Base-by-base conservation (phyloP, 768 basidiomycete species). In the Kwoniella heveanensis region DNA sequence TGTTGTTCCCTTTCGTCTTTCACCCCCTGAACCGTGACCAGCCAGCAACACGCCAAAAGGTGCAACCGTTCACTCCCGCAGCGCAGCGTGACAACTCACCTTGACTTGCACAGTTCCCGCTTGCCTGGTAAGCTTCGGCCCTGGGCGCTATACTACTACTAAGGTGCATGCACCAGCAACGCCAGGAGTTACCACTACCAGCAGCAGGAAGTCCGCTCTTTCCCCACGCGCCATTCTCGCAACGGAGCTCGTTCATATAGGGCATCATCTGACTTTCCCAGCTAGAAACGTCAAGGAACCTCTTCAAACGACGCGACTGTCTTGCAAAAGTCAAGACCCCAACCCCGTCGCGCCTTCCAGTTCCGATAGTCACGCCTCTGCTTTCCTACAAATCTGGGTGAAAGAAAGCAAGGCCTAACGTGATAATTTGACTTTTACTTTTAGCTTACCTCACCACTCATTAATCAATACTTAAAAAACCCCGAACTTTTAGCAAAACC, bases 241-340 rank as follows among this genome's bases (percentile, higher is more conserved):
- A 44, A 17, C 39, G 6, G 39, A 44, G 8, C 39, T 44, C 17
- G 39, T 44, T 19, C 19, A 44, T 8, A 44, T 17, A n/a, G n/a
- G n/a, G n/a, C n/a, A n/a, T n/a, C n/a, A n/a, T n/a, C n/a, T n/a
- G n/a, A n/a, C n/a, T n/a, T n/a, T n/a, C n/a, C n/a, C n/a, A n/a
- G 32, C 32, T 36, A 7, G 32, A 13, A 36, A 7, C 32, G 32
- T 36, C 32, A 36, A 13, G 32, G 32, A 13, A 36, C 32, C 32
- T 36, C 13, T 36, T 36, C 7, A 47, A 21, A 57, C 46, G 58
- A 60, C 58, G 58, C 58, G 58, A 60, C 58, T 60, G 58, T 50
- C 58, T 50, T 60, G 26, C 22, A 8, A 17, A 44, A 44, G 39
- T 44, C 39, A 17, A 44, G 19, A 44, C 10, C 6, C 3, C 32